Conservation (phyloP, 805 yeast genomes). For the Sugiyamaella mastotermitis region DNA sequence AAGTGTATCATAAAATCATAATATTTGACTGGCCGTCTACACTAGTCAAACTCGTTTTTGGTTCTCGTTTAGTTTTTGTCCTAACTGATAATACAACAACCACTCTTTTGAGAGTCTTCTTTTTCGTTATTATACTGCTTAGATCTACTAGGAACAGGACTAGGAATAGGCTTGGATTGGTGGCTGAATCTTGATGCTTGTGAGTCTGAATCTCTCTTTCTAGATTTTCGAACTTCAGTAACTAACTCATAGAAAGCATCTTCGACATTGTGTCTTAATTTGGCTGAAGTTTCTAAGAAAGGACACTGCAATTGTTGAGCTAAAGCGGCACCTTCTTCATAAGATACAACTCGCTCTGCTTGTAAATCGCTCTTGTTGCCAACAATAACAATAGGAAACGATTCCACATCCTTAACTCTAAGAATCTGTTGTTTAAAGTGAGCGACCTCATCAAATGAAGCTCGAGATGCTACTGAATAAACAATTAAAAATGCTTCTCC, state of each 20-base stretch:
- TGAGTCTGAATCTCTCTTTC: slow-evolving; percentile 1
- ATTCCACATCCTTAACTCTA: slow-evolving; percentile 48
- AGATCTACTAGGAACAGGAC: too few species aligned
- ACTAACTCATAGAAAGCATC: slow-evolving; percentile 62
- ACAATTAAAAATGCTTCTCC: slow-evolving; percentile 92
- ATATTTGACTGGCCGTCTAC: too few species aligned
- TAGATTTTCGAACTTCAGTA: slow-evolving; percentile 18
- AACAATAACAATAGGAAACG: slow-evolving; percentile 77
- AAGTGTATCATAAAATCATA: too few species aligned
- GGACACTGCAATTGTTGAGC: slow-evolving; percentile 55
- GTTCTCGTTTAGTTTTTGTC: too few species aligned
- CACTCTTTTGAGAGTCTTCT: too few species aligned
- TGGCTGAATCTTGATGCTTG: slow-evolving; percentile 2
- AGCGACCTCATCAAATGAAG: slow-evolving; percentile 78
- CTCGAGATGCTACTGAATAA: slow-evolving; percentile 74
- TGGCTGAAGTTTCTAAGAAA: slow-evolving; percentile 90
- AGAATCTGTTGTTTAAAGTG: slow-evolving; percentile 73
- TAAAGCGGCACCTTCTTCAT: slow-evolving; percentile 77
- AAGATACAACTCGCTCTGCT: slow-evolving; percentile 71
- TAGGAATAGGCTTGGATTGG: too few species aligned
- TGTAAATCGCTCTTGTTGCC: slow-evolving; percentile 84
- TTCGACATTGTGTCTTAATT: slow-evolving; percentile 84
- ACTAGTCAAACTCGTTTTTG: too few species aligned
- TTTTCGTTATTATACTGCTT: too few species aligned
- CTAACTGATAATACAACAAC: slow-evolving; percentile 13